Conservation (phyloP, 352 stramenopile genomes). For the Globisporangium canariense region DNA sequence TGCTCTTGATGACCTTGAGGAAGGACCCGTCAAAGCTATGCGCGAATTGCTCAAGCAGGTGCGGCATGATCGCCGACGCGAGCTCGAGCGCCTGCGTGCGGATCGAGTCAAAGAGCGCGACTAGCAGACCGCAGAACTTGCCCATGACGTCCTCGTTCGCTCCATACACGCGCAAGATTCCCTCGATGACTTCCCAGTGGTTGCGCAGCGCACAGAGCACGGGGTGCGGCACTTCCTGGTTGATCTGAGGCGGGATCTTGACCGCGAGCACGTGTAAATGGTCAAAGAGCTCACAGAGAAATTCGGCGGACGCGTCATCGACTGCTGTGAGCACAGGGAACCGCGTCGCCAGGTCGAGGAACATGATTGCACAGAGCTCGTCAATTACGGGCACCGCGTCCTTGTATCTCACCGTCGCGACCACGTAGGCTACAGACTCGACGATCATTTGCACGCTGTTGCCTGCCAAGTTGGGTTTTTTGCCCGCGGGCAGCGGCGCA, state of each 20-base stretch:
- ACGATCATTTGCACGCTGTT: slow-evolving; percentile 59
- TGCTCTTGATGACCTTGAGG: slow-evolving; percentile 65
- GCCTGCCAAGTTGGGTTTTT: slow-evolving; percentile 27
- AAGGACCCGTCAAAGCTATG: slow-evolving; percentile 57
- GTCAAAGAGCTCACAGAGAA: slow-evolving; percentile 54
- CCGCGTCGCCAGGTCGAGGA: slow-evolving; percentile 48
- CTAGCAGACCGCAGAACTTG: slow-evolving; percentile 52
- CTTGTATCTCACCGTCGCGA: slow-evolving; percentile 64
- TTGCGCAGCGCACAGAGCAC: slow-evolving; percentile 52
- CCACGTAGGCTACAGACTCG: slow-evolving; percentile 63
- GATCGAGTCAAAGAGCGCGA: slow-evolving; percentile 59
- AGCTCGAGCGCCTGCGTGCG: slow-evolving; percentile 60
- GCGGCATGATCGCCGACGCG: slow-evolving; percentile 56
- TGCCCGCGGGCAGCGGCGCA: slow-evolving; percentile 15
- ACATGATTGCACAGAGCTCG: slow-evolving; percentile 59
- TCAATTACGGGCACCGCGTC: slow-evolving; percentile 62
- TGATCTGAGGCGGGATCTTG: slow-evolving; percentile 53
- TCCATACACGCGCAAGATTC: slow-evolving; percentile 48
- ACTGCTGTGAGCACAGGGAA: slow-evolving; percentile 39
- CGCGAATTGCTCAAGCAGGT: slow-evolving; percentile 60
- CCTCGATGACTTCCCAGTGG: slow-evolving; percentile 52
- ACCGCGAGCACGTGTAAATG: slow-evolving; percentile 58
- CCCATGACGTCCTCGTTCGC: slow-evolving; percentile 52
- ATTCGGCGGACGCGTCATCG: slow-evolving; percentile 50
- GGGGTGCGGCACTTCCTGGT: slow-evolving; percentile 60